Conservation (phyloP, 2,329 filamentous ascomycete species). For the Saccharata proteae region DNA sequence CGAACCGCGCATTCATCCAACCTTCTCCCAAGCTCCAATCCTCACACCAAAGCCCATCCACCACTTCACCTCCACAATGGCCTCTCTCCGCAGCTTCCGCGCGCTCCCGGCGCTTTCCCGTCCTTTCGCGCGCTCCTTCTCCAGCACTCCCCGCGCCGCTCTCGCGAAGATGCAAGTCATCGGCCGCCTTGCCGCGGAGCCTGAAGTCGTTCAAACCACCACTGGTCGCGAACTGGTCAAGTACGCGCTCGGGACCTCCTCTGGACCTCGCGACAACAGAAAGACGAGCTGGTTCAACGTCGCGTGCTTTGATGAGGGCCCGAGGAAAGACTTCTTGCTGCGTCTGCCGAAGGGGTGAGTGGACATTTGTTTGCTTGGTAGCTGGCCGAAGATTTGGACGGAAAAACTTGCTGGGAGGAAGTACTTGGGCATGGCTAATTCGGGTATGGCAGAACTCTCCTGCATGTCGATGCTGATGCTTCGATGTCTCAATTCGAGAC, state of each 20-base stretch:
- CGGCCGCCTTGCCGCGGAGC: conserved; percentile 68
- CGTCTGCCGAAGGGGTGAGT: conserved; percentile 73
- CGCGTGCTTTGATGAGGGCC: conserved; percentile 59
- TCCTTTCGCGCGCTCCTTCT: conserved; percentile 56
- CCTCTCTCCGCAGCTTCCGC: conserved; percentile 30
- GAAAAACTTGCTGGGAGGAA: conserved; percentile 9
- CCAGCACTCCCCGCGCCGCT: conserved; percentile 48
- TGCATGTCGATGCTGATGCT: conserved; percentile 78
- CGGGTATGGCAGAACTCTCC: conserved; percentile 50
- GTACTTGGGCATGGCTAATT: conserved; percentile 9
- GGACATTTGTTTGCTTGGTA: not conserved
- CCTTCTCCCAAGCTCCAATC: not conserved
- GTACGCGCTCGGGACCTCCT: conserved; percentile 62
- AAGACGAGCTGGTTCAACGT: conserved; percentile 80
- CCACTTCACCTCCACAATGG: conserved; percentile 14
- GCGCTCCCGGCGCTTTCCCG: conserved; percentile 25
- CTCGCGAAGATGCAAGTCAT: conserved; percentile 76
- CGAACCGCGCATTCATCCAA: no score
- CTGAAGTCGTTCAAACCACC: conserved; percentile 60
- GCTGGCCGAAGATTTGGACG: not conserved
- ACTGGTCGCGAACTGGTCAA: conserved; percentile 62
- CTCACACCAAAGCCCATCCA: conserved; percentile 4
- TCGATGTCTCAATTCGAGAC: conserved; percentile 54
- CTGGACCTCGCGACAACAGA: conserved; percentile 56
- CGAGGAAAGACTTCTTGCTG: conserved; percentile 59